Evolutionary conservation across 2,329 filamentous ascomycete species (phyloP).

Genomic region (Aspergillus clavatus): DNA sequence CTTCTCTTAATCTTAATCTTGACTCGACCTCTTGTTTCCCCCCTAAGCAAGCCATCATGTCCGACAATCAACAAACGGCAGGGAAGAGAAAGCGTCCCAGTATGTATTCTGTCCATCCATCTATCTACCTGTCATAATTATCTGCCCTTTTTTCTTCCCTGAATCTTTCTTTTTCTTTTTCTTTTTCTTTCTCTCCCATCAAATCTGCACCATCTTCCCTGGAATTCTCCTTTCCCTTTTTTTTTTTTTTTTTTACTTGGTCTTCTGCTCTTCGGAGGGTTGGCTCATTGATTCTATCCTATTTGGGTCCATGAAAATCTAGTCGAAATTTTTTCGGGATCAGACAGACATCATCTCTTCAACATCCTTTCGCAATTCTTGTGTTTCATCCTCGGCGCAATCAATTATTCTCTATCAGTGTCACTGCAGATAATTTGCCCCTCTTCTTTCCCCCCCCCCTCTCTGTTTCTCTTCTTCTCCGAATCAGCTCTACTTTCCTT

Average conservation of each 20-base stretch:
- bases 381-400: not conserved
- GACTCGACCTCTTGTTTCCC: constrained; percentile 1
- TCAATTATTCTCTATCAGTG: too few relatives aligned
- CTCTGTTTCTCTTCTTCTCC: not conserved
- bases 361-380: not conserved
- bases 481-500: not conserved
- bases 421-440: not conserved
- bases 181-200: not conserved
- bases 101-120: constrained; percentile 22
- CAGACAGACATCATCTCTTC: not conserved
- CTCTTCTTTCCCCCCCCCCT: not conserved
- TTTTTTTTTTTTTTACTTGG: not conserved
- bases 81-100: constrained; percentile 39
- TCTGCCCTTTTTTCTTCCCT: constrained; percentile 1
- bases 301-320: not conserved
- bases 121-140: not conserved
- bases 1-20: too few relatives aligned
- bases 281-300: not conserved
- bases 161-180: not conserved
- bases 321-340: not conserved
- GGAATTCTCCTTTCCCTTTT: too few relatives aligned
- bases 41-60: constrained; percentile 25
- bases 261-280: not conserved
- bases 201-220: not conserved
- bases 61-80: constrained; percentile 27